Conservation (phyloP, 306 rosid species). For the Casuarina equisetifolia region DNA sequence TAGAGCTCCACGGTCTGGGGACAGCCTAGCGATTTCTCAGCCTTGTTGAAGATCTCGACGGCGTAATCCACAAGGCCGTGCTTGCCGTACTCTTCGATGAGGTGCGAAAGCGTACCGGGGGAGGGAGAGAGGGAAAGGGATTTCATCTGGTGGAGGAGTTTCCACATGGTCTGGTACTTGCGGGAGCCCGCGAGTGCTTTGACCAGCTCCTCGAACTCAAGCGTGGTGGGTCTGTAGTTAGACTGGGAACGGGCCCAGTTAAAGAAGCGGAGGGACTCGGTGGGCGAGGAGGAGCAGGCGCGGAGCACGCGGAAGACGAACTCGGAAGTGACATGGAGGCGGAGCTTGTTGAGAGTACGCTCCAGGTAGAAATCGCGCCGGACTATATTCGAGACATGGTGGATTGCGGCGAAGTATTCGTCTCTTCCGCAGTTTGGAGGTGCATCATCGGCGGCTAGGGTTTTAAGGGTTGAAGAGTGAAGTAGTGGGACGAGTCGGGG, state of each 20-base stretch:
- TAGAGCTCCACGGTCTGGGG: conserved; percentile 49
- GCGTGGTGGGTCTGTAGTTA: conserved; percentile 68
- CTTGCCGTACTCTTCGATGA: conserved; percentile 68
- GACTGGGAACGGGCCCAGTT: conserved; percentile 79
- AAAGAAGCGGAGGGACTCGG: conserved; percentile 83
- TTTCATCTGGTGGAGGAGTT: conserved; percentile 58
- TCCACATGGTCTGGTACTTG: conserved; percentile 84
- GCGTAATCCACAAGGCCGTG: conserved; percentile 74
- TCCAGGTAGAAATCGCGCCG: conserved; percentile 91
- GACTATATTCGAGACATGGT: conserved; percentile 80
- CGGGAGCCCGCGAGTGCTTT: conserved; percentile 62
- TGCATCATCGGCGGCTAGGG: conserved; percentile 17
- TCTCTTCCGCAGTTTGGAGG: conserved; percentile 33
- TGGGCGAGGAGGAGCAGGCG: conserved; percentile 56
- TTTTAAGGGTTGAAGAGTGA: conserved; percentile 8
- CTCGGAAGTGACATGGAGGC: conserved; percentile 67
- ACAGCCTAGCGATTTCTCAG: conserved; percentile 39
- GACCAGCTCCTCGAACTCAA: conserved; percentile 80
- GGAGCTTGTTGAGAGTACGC: conserved; percentile 90
- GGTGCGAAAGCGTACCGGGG: conserved; percentile 55
- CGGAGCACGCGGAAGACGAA: conserved; percentile 90
- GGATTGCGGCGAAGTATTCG: conserved; percentile 81
- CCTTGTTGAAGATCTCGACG: conserved; percentile 68
- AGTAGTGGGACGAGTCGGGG: conserved; percentile 5
- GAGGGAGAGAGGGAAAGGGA: conserved; percentile 52